Conservation (phyloP, 176 grass and related monocot species). For the Oryza longistaminata region DNA sequence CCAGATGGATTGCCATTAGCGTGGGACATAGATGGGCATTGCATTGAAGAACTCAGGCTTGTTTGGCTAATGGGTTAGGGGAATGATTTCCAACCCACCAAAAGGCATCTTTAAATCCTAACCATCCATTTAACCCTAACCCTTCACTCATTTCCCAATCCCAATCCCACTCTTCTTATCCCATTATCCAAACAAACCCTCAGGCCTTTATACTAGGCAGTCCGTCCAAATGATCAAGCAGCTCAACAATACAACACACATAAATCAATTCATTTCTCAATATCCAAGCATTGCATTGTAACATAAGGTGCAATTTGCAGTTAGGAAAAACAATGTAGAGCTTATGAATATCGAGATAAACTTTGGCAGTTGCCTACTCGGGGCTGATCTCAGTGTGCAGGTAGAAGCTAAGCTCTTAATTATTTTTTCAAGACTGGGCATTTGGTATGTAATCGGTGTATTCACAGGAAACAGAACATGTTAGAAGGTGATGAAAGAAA, state of each 20-base stretch:
- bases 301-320: neutral
- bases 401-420: neutral
- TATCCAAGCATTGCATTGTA: neutral
- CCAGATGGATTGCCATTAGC: neutral
- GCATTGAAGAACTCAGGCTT: neutral
- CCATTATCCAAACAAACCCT: neutral
- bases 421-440: neutral
- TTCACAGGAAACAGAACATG: neutral
- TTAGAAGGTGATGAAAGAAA: neutral
- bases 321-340: neutral
- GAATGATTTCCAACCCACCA: too few species aligned
- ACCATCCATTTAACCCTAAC: too few species aligned
- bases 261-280: neutral
- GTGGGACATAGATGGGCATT: neutral
- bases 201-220: neutral
- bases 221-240: neutral
- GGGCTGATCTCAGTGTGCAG: neutral
- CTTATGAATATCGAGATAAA: neutral
- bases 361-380: neutral
- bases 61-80: too few species aligned
- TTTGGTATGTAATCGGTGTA: neutral
- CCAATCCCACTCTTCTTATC: too few species aligned
- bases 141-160: too few species aligned
- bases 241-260: neutral
- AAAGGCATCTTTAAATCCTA: too few species aligned